Conservation (phyloP, 441 rosid species). For the Croton setiger region DNA sequence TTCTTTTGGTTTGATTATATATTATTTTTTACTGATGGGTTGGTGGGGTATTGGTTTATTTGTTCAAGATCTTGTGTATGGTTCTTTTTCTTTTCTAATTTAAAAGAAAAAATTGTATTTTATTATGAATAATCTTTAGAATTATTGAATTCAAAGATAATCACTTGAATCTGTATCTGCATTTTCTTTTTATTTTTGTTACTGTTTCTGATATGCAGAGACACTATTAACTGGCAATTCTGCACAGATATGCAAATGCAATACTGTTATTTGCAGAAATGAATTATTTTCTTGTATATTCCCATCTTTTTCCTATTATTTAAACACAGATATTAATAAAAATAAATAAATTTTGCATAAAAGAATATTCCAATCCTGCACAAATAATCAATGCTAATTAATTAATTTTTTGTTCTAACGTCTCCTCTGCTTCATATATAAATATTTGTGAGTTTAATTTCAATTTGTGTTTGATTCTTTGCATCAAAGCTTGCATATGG, state of each 20-base stretch:
- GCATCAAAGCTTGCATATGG: not conserved
- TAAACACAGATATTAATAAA: too few relatives aligned
- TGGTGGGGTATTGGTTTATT: slow-evolving; percentile 30
- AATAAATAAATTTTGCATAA: not conserved
- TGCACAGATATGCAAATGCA: slow-evolving; percentile 8
- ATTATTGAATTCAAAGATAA: slow-evolving; percentile 7
- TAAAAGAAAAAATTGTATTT: slow-evolving; percentile 8
- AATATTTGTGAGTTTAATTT: too few relatives aligned
- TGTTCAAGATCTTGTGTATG: slow-evolving; percentile 14
- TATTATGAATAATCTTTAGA: slow-evolving; percentile 24
- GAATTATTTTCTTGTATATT: too few relatives aligned
- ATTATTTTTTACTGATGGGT: slow-evolving; percentile 6
- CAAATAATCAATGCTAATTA: not conserved
- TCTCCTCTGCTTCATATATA: not conserved
- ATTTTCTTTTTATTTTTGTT: not conserved
- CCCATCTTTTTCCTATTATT: not conserved
- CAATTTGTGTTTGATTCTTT: not conserved
- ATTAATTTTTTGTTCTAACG: not conserved
- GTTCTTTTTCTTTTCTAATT: not conserved
- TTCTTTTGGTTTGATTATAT: slow-evolving; percentile 2
- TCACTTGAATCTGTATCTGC: not conserved
- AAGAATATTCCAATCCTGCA: not conserved
- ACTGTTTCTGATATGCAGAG: slow-evolving; percentile 10
- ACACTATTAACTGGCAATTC: slow-evolving; percentile 14
- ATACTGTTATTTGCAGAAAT: too few relatives aligned